Conservation (phyloP, 768 basidiomycete genomes). For the Hygrophorus russula region DNA sequence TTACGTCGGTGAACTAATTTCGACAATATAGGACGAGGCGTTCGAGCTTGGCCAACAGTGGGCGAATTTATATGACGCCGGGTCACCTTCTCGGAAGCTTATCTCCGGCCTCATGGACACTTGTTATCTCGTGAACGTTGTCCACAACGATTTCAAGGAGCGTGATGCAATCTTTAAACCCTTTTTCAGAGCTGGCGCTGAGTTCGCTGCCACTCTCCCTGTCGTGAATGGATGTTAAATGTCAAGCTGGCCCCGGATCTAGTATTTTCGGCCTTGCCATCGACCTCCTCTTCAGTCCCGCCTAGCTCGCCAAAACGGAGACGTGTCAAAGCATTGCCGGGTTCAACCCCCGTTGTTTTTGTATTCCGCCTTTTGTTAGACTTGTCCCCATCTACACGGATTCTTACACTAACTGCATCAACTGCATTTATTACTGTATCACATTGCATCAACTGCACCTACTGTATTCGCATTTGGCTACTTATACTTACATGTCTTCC, state of each 20-base stretch:
- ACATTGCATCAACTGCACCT: not conserved
- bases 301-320: conserved; percentile 7
- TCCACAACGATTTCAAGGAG: conserved; percentile 92
- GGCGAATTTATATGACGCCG: conserved; percentile 77
- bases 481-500: not conserved
- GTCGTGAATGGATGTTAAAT: conserved; percentile 30
- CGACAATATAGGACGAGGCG: conserved; percentile 69
- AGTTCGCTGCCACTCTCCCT: conserved; percentile 34
- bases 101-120: conserved; percentile 73
- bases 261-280: no score
- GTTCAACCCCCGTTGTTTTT: conserved; percentile 78
- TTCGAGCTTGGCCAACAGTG: conserved; percentile 88
- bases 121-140: conserved; percentile 85
- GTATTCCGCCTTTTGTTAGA: conserved; percentile 13
- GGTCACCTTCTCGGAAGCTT: conserved; percentile 62
- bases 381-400: conserved; percentile 5
- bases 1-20: conserved; percentile 4
- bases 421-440: conserved; percentile 12
- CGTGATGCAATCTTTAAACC: conserved; percentile 77
- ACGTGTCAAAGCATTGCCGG: conserved; percentile 35
- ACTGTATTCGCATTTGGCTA: not conserved
- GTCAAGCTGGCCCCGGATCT: no score
- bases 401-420: conserved; percentile 15
- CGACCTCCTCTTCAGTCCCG: conserved; percentile 9
- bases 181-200: conserved; percentile 68